Conservation (phyloP, 768 basidiomycete species). For the Pleurotus tuoliensis region DNA sequence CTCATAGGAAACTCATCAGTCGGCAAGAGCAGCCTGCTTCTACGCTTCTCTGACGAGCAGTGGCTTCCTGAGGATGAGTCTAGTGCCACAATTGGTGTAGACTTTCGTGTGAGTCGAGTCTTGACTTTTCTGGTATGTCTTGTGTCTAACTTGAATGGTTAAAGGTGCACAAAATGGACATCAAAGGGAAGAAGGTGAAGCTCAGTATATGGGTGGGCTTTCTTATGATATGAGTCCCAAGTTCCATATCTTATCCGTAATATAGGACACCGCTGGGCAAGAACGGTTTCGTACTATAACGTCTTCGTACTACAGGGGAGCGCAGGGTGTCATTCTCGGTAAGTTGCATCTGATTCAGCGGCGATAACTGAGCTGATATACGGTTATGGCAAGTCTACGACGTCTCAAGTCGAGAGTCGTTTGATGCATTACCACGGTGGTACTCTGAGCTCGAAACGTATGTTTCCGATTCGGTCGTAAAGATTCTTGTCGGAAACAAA, state of each 20-base stretch:
- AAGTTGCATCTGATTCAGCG: conserved; percentile 6
- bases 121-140: background rate
- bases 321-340: conserved; percentile 81
- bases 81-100: conserved; percentile 81
- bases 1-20: conserved; percentile 88
- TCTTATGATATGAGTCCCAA: background rate
- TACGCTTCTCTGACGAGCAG: conserved; percentile 96
- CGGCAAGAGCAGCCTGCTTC: conserved; percentile 85
- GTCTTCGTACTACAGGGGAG: conserved; percentile 89
- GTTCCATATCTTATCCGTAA: background rate
- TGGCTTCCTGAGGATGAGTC: conserved; percentile 92
- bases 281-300: conserved; percentile 97
- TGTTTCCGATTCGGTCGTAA: conserved; percentile 78
- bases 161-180: conserved; percentile 86
- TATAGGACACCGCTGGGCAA: conserved; percentile 93
- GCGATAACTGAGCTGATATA: background rate
- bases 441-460: conserved; percentile 92
- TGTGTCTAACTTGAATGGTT: conserved; percentile 7
- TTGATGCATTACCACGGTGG: conserved; percentile 94
- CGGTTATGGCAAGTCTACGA: conserved; percentile 71
- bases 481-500: conserved; percentile 95
- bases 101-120: conserved; percentile 64
- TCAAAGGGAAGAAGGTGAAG: conserved; percentile 82
- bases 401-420: conserved; percentile 87
- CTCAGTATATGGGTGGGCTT: conserved; percentile 92